Conservation (phyloP, 176 grass and related monocot species). For the sorghum (Sorghum bicolor) region DNA sequence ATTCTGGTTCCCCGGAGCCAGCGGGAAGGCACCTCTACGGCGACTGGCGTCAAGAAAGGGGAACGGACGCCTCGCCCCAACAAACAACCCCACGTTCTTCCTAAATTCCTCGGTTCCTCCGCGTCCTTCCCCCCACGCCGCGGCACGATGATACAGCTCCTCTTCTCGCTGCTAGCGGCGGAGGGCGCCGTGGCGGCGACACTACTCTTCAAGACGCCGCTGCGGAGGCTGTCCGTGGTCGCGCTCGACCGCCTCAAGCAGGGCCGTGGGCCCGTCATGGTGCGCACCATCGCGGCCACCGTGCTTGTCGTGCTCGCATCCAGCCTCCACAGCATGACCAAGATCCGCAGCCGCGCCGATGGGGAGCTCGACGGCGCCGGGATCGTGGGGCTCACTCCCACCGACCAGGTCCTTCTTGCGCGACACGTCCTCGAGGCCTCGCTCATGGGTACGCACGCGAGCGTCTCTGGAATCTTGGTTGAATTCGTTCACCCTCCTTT, state of each 20-base stretch:
- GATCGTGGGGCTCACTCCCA: constrained; percentile 50
- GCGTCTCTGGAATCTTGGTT: background rate
- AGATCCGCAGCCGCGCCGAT: constrained; percentile 56
- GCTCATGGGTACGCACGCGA: constrained; percentile 56
- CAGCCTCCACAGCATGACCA: constrained; percentile 71
- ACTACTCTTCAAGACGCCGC: constrained; percentile 80
- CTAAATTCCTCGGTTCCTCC: too few species aligned
- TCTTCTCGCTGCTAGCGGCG: constrained; percentile 63
- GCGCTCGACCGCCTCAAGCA: constrained; percentile 73
- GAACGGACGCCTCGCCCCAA: background rate
- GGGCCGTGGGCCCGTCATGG: constrained; percentile 64
- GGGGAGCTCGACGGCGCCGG: constrained; percentile 37
- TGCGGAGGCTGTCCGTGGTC: constrained; percentile 51
- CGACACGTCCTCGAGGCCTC: constrained; percentile 86
- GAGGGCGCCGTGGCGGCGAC: constrained; percentile 44
- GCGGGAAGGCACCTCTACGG: background rate
- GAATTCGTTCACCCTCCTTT: background rate
- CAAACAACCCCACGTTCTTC: background rate
- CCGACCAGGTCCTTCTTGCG: constrained; percentile 81
- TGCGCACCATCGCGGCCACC: constrained; percentile 78
- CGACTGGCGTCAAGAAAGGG: background rate
- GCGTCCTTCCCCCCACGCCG: background rate
- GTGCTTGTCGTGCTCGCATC: constrained; percentile 64
- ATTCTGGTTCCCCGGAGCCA: background rate
- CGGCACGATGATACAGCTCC: constrained; percentile 64